Conservation (phyloP, 2,329 filamentous ascomycete genomes). For the Alternaria consortialis region DNA sequence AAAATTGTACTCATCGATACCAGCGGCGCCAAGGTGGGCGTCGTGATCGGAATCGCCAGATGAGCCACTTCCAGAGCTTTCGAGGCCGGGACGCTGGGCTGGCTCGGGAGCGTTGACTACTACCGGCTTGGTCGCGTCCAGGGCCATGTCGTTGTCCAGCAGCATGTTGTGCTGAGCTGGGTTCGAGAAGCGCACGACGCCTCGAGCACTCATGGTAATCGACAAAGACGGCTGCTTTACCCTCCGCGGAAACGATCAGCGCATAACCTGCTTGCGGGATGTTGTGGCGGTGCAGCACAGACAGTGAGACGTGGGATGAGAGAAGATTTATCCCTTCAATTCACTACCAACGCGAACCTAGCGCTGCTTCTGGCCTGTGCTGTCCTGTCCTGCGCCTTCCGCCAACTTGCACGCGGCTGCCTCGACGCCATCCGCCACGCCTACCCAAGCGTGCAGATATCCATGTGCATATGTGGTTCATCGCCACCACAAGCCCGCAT, state of each 20-base stretch:
- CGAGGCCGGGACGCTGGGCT: slow-evolving; percentile 15
- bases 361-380: neutral
- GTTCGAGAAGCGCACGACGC: slow-evolving; percentile 40
- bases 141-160: slow-evolving; percentile 24
- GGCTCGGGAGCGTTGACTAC: slow-evolving; percentile 42
- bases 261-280: slow-evolving; percentile 12
- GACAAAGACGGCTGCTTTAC: slow-evolving; percentile 10
- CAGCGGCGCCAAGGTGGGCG: slow-evolving; percentile 55
- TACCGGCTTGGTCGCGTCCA: slow-evolving; percentile 41
- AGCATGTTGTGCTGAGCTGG: slow-evolving; percentile 28
- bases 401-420: neutral
- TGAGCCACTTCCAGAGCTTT: slow-evolving; percentile 58
- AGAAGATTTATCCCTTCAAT: neutral
- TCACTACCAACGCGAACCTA: neutral
- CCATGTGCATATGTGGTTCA: neutral
- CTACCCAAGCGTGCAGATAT: neutral
- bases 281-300: slow-evolving; percentile 20
- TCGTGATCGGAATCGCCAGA: slow-evolving; percentile 55
- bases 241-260: slow-evolving; percentile 21
- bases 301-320: neutral
- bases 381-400: neutral
- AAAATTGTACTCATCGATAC: slow-evolving; percentile 53
- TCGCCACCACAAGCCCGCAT: neutral
- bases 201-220: slow-evolving; percentile 34
- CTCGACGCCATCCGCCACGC: neutral